Percentiles rank a stretch among this genome's conserved stretches.
These are phyloP conservation scores for Mimosa bimucronata DNA, from an alignment of 306 rosid species.

Conservation along the genomic window DNA sequence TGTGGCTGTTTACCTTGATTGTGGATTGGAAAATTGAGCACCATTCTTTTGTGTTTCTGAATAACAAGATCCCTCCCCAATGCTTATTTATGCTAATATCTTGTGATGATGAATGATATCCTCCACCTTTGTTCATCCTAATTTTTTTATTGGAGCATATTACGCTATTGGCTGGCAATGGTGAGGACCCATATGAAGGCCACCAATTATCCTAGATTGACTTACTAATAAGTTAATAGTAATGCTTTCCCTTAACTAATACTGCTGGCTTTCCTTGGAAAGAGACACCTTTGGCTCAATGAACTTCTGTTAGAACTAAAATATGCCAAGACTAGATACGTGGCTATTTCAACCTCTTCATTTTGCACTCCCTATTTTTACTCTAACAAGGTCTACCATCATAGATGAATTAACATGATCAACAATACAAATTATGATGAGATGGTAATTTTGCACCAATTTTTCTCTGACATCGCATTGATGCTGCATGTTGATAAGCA, in stretches of 20 bases:
- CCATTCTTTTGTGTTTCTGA: not conserved
- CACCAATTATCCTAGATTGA: conserved; percentile 2
- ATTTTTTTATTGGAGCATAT: conserved; percentile 13
- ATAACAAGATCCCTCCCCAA: not conserved
- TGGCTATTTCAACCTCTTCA: not conserved
- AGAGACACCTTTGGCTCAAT: conserved; percentile 15
- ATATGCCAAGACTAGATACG: not conserved
- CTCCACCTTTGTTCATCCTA: conserved; percentile 1
- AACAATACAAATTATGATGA: not conserved
- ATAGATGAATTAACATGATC: not conserved
- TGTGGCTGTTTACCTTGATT: too few species aligned
- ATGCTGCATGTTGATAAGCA: not conserved
- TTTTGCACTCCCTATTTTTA: not conserved
- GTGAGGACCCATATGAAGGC: conserved; percentile 19
- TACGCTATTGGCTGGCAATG: conserved; percentile 27
- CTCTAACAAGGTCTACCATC: not conserved
- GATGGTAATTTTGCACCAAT: not conserved
- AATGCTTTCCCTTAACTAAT: conserved; percentile 15
- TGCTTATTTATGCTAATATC: not conserved
- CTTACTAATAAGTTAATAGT: not conserved
- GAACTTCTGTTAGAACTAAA: conserved; percentile 16
- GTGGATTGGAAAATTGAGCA: conserved; percentile 4
- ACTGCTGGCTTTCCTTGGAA: conserved; percentile 6
- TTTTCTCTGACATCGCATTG: conserved; percentile 22
- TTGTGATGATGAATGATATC: not conserved